Percentiles rank a stretch among this genome's conserved stretches.
Evolutionary conservation across 805 yeast species (phyloP).

Genomic region (Monosporozyma servazzii): DNA sequence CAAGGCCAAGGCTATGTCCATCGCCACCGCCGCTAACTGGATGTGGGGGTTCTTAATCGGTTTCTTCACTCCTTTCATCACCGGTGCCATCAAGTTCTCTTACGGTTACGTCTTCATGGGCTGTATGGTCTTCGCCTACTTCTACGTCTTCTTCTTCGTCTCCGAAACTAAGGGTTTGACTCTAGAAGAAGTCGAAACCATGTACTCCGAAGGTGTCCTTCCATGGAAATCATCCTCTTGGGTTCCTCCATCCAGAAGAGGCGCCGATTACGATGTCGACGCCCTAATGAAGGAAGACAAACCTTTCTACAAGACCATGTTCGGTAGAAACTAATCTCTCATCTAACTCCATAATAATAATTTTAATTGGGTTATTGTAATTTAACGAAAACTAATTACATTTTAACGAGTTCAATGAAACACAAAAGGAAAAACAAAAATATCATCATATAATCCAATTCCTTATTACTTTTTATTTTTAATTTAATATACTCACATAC

Average conservation of each 20-base stretch:
- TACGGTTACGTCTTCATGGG: slow-evolving; percentile 62
- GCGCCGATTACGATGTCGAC: slow-evolving; percentile 22
- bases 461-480: not conserved
- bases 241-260: slow-evolving; percentile 41
- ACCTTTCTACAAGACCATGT: slow-evolving; percentile 24
- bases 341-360: not conserved
- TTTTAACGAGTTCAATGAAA: not conserved
- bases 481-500: not conserved
- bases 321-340: slow-evolving; percentile 1
- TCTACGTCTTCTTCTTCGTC: slow-evolving; percentile 65
- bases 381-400: not conserved
- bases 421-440: not conserved
- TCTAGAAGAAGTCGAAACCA: slow-evolving; percentile 72
- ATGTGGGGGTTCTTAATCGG: slow-evolving; percentile 63
- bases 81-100: slow-evolving; percentile 55
- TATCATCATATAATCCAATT: not conserved
- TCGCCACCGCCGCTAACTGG: slow-evolving; percentile 60
- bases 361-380: not conserved
- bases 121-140: slow-evolving; percentile 46
- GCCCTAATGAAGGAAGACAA: slow-evolving; percentile 23
- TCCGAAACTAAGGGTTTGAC: slow-evolving; percentile 76
- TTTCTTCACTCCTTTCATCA: slow-evolving; percentile 68
- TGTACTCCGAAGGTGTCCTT: slow-evolving; percentile 37
- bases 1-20: slow-evolving; percentile 48
- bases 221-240: slow-evolving; percentile 44